These are phyloP conservation scores for Leccinum longicurvipes DNA, from an alignment of 768 basidiomycete genomes.

Conservation along the genomic window DNA sequence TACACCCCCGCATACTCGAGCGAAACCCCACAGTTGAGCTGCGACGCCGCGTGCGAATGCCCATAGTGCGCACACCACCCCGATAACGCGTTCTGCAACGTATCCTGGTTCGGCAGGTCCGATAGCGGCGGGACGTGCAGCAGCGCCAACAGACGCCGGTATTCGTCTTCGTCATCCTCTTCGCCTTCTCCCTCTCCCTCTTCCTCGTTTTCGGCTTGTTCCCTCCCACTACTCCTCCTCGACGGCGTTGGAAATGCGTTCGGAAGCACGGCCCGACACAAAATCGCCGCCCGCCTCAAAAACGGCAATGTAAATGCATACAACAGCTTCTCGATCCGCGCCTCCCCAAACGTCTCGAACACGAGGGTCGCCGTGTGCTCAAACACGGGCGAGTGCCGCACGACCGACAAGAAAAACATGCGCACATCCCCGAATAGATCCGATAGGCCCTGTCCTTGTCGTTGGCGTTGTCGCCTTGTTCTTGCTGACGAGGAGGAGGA, in stretches of 20 bases:
- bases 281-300: constrained; percentile 81
- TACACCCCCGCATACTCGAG: constrained; percentile 85
- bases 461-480: neutral
- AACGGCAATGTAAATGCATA: constrained; percentile 91
- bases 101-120: constrained; percentile 78
- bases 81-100: constrained; percentile 81
- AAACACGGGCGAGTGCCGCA: constrained; percentile 83
- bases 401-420: constrained; percentile 89
- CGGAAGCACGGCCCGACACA: constrained; percentile 74
- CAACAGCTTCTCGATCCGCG: constrained; percentile 78
- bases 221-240: constrained; percentile 3
- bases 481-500: neutral
- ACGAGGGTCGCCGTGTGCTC: constrained; percentile 80
- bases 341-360: constrained; percentile 79
- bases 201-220: neutral
- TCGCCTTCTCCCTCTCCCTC: constrained; percentile 38
- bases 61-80: constrained; percentile 92
- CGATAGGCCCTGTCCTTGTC: constrained; percentile 49
- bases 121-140: constrained; percentile 79
- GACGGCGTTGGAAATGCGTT: constrained; percentile 51
- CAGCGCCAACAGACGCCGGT: constrained; percentile 67
- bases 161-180: constrained; percentile 58
- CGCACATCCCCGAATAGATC: constrained; percentile 81
- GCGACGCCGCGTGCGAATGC: constrained; percentile 72
- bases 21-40: constrained; percentile 72